Conservation (phyloP, 306 rosid species). For the Prunus mume region DNA sequence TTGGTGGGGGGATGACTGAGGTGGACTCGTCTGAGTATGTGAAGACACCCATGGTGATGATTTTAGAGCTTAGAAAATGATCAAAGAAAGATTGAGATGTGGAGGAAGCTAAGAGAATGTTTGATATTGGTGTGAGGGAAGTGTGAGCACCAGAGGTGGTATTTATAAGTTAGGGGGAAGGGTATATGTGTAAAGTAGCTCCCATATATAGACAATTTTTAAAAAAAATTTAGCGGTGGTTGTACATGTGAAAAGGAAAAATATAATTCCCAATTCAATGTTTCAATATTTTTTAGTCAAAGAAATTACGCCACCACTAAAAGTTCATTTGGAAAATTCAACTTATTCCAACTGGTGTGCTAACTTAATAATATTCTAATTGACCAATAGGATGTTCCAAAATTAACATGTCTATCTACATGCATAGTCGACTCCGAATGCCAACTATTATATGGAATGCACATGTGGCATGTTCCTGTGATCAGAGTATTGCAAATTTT, state of each 20-base stretch:
- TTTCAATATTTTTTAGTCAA: not conserved
- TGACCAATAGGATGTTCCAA: not conserved
- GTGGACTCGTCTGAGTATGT: slow-evolving; percentile 16
- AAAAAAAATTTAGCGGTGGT: not conserved
- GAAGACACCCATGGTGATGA: slow-evolving; percentile 2
- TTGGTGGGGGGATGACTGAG: slow-evolving; percentile 36
- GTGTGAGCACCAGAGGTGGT: not conserved
- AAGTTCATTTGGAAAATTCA: not conserved
- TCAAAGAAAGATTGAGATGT: not conserved
- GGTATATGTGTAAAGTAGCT: not conserved
- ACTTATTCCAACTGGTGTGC: not conserved
- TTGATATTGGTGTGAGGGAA: not conserved
- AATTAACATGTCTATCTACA: not conserved
- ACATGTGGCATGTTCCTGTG: no score
- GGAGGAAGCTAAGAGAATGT: not conserved
- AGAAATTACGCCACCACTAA: not conserved
- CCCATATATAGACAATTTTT: not conserved
- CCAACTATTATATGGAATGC: no score
- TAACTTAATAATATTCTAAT: not conserved
- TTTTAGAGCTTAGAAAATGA: not conserved
- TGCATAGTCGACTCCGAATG: not conserved
- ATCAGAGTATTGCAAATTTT: no score
- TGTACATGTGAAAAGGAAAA: not conserved
- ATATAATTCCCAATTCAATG: not conserved
- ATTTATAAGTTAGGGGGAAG: not conserved